Percentiles rank a stretch among this genome's conserved stretches.
Conservation (phyloP, 2,329 filamentous ascomycete species). For the Blastomyces percursus region DNA sequence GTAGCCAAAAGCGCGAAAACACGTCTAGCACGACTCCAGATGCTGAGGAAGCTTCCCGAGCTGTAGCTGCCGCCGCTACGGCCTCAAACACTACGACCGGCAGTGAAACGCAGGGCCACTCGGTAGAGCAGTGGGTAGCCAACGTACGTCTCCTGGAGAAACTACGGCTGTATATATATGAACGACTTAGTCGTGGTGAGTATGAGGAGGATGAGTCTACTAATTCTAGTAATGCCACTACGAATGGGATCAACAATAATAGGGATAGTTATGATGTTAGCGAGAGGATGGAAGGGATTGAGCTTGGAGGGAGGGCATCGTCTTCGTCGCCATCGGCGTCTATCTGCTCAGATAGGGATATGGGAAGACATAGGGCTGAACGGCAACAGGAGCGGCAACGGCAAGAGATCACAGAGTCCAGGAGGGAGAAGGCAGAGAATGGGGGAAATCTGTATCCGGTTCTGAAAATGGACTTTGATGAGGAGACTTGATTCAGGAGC, state of each 20-base stretch:
- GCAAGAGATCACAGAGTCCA: neutral
- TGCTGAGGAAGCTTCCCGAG: slow-evolving; percentile 24
- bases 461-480: slow-evolving; percentile 14
- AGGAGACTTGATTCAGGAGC: slow-evolving; percentile 10
- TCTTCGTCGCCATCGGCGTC: neutral
- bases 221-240: slow-evolving; percentile 11
- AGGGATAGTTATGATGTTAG: neutral
- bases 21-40: slow-evolving; percentile 18
- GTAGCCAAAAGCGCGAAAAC: neutral
- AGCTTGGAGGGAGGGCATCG: neutral
- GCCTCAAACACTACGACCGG: neutral
- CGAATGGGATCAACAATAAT: slow-evolving; percentile 12
- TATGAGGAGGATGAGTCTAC: slow-evolving; percentile 25
- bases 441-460: slow-evolving; percentile 18
- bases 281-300: slow-evolving; percentile 5
- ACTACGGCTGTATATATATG: slow-evolving; percentile 47
- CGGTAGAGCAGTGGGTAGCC: slow-evolving; percentile 50
- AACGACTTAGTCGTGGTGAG: slow-evolving; percentile 44
- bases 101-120: neutral
- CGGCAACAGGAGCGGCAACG: slow-evolving; percentile 12
- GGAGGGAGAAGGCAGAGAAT: slow-evolving; percentile 13
- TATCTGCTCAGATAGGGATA: neutral
- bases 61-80: neutral
- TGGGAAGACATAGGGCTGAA: neutral
- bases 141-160: slow-evolving; percentile 54